Evolutionary conservation across 2,329 filamentous ascomycete genomes (phyloP), one percentile per base, ranked within the genome.

Genomic region (Pseudogymnoascus verrucosus): DNA sequence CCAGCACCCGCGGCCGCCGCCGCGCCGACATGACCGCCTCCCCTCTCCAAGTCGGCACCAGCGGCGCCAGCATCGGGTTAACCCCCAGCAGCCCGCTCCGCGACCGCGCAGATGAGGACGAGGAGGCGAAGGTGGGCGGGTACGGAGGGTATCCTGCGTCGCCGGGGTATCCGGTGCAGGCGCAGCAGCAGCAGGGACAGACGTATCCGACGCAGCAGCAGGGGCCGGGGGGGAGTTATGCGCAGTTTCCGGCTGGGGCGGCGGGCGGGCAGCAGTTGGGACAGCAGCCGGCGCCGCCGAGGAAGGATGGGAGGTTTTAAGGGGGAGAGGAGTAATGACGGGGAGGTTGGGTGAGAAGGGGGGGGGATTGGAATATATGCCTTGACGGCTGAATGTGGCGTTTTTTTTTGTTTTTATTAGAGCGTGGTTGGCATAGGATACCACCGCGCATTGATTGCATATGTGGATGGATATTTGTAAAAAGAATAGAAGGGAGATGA

Each of bases 1-100:
- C 67, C 37, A 67, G 64, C 11, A 73, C 72, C 0, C 64, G 71
- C 5, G 72, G 72, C 11, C 63, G 69, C 39, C 63, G 72, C 2
- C 34, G 39, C 19, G 61, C 61, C 14, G 44, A 42, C 14, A 42
- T 40, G 39, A 57, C 40, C 5, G 42, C 36, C 31, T 57, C 8
- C 23, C 21, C 44, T 0, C 21, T 51, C 2, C 44, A 51, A 10
- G 80, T 51, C 5, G 44, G 44, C 21, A 51, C 5, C 12, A 51
- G 44, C 12, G 44, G 44, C 44, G 44, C 44, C 8, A 14, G 12
- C 21, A 28, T 51, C 23, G 44, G 44, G 44, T 51, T 51, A 6
- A 51, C 44, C 1, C 44, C 44, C 14, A 51, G 44, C 23, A 51
- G 44, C 14, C 44, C 44, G 0, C 23, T 51, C 6, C 21, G 44